Conservation (phyloP, 345 rosid genomes). For the Psidium guajava region DNA sequence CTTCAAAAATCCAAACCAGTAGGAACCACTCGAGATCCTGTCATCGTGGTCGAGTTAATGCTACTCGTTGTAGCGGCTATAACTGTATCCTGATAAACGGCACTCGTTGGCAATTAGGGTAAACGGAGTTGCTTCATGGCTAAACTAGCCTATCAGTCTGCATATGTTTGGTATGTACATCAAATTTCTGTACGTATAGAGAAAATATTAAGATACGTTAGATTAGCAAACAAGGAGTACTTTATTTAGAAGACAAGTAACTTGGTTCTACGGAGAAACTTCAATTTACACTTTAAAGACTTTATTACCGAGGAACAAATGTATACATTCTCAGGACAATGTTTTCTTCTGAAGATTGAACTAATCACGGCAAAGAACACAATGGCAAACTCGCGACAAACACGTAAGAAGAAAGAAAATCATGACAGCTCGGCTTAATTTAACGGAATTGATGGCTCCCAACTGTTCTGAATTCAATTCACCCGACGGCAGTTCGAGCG, state of each 20-base stretch:
- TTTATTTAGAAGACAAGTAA: neutral
- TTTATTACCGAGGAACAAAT: neutral
- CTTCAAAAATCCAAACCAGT: neutral
- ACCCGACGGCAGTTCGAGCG: conserved; percentile 20
- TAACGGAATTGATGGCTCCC: neutral
- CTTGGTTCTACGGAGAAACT: neutral
- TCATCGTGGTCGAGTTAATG: neutral
- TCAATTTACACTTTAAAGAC: neutral
- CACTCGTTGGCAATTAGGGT: neutral
- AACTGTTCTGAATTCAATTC: neutral
- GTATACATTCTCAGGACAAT: neutral
- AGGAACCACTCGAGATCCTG: neutral
- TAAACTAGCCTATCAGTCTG: neutral
- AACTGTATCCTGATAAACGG: neutral
- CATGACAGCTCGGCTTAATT: neutral
- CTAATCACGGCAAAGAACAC: neutral
- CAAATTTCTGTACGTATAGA: too few relatives aligned
- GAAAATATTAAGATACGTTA: neutral
- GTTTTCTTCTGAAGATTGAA: neutral
- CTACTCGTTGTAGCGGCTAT: neutral
- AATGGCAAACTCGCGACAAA: neutral
- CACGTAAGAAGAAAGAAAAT: neutral
- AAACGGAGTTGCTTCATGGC: neutral
- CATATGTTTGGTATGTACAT: neutral
- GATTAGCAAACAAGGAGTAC: neutral